Percentiles rank a stretch among this genome's conserved stretches.
Evolutionary conservation across 2,329 filamentous ascomycete genomes (phyloP).

Genomic region (Fusarium pininemorale): DNA sequence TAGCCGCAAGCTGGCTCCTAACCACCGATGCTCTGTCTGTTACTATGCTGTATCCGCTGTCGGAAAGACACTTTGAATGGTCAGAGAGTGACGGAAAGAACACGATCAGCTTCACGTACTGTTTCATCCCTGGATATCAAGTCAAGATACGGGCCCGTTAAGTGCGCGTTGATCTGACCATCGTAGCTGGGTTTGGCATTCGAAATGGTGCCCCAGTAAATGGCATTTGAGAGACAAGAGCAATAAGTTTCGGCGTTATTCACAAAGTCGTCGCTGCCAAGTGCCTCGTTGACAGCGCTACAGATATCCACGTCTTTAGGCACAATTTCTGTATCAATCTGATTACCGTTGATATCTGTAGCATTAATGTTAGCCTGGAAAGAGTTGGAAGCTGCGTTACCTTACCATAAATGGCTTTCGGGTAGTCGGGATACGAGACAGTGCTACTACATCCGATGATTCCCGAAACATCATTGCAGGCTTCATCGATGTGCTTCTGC

Average conservation of each 20-base stretch:
- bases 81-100: background rate
- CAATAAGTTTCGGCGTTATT: background rate
- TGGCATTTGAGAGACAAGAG: background rate
- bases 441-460: background rate
- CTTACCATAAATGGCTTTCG: background rate
- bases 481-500: background rate
- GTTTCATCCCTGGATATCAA: background rate
- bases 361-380: background rate
- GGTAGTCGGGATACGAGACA: background rate
- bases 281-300: background rate
- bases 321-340: background rate
- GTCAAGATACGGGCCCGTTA: background rate
- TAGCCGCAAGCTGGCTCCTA: background rate
- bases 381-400: fast-evolving
- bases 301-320: background rate
- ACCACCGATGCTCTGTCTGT: background rate
- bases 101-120: background rate
- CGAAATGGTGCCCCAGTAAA: background rate
- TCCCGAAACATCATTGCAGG: background rate
- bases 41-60: background rate
- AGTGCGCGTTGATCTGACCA: background rate
- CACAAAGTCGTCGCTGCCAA: background rate
- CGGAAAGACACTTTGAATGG: background rate
- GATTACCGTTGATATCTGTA: background rate
- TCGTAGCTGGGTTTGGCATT: background rate